These are phyloP conservation scores for Chlamydomonas incerta DNA, from an alignment of 139 green algal species.

Conservation along the genomic window DNA sequence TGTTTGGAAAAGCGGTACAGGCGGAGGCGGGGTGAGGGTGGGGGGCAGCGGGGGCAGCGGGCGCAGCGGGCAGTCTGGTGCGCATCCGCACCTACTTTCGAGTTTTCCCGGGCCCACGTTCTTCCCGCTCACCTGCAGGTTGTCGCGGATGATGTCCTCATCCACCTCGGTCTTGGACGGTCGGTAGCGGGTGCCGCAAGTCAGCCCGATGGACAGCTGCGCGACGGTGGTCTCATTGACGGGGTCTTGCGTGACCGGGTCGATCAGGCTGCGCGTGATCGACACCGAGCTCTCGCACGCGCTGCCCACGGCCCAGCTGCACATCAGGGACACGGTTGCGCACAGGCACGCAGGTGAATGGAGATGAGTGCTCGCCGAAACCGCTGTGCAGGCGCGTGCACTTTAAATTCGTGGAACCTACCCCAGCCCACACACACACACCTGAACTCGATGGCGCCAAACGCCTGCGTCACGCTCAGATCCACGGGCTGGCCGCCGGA, in stretches of 20 bases:
- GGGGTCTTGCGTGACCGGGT: background rate
- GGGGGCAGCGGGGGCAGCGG: no score
- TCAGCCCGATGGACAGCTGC: background rate
- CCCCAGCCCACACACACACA: no score
- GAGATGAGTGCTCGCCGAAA: no score
- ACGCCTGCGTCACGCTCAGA: background rate
- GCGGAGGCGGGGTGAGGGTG: no score
- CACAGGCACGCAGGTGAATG: no score
- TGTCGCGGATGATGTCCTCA: background rate
- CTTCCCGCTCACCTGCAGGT: constrained; percentile 9
- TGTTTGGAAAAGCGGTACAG: no score
- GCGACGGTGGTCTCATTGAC: background rate
- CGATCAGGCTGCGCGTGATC: background rate
- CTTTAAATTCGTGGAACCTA: no score
- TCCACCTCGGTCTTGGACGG: background rate
- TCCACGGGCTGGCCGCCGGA: background rate
- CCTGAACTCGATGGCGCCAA: background rate
- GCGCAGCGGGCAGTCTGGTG: no score
- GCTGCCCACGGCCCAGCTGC: background rate
- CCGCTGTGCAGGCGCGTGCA: no score
- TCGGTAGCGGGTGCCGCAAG: background rate
- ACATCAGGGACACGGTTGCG: no score
- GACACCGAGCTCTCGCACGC: background rate
- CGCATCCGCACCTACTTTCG: no score
- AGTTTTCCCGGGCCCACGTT: no score